A percentile compares a stretch with the other conserved stretches of the same genome.
phyloP scores from a whole-genome alignment of 148 eudicot species.

The Camellia granthamiana region DNA sequence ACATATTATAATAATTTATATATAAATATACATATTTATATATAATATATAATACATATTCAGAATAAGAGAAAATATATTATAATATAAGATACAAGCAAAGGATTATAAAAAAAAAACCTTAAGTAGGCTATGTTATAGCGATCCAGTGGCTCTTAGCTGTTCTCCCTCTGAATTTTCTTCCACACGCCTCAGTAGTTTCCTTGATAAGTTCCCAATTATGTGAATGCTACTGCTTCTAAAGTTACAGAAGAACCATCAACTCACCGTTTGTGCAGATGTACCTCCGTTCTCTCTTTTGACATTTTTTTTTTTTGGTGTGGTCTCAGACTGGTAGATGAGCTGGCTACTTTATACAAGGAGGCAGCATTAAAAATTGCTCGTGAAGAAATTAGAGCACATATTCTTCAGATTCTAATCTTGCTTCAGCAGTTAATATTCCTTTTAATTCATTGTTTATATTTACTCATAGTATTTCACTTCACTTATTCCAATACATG shows the following conservation, averaged over 20 bases:
- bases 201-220: neutral
- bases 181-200: neutral
- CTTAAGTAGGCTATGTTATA: too few relatives aligned
- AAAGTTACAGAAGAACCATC: neutral
- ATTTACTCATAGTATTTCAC: neutral
- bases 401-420: slow-evolving; percentile 44
- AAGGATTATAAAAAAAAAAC: too few relatives aligned
- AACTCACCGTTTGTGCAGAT: neutral
- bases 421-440: slow-evolving; percentile 69
- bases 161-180: neutral
- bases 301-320: neutral
- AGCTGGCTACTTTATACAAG: slow-evolving; percentile 65
- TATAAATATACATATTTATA: too few relatives aligned
- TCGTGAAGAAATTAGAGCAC: slow-evolving; percentile 73
- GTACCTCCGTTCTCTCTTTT: slow-evolving; percentile 6
- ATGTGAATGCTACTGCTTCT: neutral
- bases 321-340: slow-evolving; percentile 74
- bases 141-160: neutral
- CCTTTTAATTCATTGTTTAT: neutral
- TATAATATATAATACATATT: too few relatives aligned
- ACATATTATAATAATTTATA: too few relatives aligned
- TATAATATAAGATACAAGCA: neutral
- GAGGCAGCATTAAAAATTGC: slow-evolving; percentile 64
- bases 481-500: slow-evolving; percentile 4
- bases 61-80: neutral